Evolutionary conservation across 495 filamentous ascomycete species (phyloP).

Genomic region (Aspergillus kassunensis): DNA sequence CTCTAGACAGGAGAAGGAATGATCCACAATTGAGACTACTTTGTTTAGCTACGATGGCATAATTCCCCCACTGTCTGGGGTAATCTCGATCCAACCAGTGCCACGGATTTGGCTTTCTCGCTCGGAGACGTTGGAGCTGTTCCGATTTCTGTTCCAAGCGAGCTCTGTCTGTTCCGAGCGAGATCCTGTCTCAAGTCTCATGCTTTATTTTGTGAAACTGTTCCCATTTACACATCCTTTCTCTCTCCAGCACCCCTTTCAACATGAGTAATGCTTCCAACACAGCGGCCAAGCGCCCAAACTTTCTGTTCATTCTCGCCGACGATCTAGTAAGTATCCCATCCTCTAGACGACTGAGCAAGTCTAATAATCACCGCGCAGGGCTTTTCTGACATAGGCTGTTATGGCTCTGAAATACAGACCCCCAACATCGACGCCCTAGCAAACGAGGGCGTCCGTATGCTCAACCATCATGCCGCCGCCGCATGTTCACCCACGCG

Average conservation of each 20-base stretch:
- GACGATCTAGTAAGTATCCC: constrained; percentile 23
- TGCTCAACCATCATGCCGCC: constrained; percentile 32
- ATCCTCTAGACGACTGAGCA: too few species aligned
- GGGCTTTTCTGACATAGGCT: constrained; percentile 31
- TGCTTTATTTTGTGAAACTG: too few species aligned
- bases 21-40: not conserved
- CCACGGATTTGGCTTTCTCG: not conserved
- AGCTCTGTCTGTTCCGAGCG: not conserved
- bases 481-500: constrained; percentile 35
- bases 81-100: constrained; percentile 1
- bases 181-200: not conserved
- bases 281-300: constrained; percentile 17
- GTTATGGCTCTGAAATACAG: constrained; percentile 30
- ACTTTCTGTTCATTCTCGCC: constrained; percentile 36
- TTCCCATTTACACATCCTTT: too few species aligned
- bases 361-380: not conserved
- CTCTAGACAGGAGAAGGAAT: not conserved
- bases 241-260: not conserved
- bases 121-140: too few species aligned
- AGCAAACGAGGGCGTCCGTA: constrained; percentile 27
- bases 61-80: not conserved
- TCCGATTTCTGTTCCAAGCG: not conserved
- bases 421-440: constrained; percentile 32
- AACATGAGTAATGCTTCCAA: not conserved
- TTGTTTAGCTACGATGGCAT: not conserved